Conservation (phyloP, 2,329 filamentous ascomycete species). For the Pseudocercospora crystallina region DNA sequence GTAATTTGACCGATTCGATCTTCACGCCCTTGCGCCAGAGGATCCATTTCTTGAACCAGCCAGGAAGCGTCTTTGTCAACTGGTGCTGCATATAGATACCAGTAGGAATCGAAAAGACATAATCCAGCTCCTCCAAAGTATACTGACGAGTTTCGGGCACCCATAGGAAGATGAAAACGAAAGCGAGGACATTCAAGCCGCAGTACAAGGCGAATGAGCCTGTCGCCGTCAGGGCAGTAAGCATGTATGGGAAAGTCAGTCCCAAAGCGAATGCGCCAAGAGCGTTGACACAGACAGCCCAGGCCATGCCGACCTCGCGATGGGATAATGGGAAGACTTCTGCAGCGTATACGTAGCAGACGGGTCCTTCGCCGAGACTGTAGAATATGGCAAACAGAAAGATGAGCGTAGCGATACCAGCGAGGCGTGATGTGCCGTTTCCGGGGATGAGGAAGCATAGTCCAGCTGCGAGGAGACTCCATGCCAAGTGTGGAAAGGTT, state of each 20-base stretch:
- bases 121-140: constrained; percentile 48
- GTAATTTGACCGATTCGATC: neutral
- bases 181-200: constrained; percentile 57
- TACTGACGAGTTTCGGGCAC: constrained; percentile 47
- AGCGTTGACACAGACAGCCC: constrained; percentile 33
- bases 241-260: constrained; percentile 51
- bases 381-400: constrained; percentile 29
- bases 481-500: constrained; percentile 53
- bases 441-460: constrained; percentile 55
- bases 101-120: constrained; percentile 39
- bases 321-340: constrained; percentile 35
- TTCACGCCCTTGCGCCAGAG: neutral
- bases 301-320: constrained; percentile 31
- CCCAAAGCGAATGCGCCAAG: constrained; percentile 47
- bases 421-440: constrained; percentile 33
- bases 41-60: neutral
- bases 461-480: constrained; percentile 48
- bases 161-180: constrained; percentile 64
- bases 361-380: constrained; percentile 27
- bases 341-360: constrained; percentile 33
- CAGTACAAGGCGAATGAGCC: constrained; percentile 63
- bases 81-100: neutral
- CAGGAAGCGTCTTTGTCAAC: neutral
- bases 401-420: constrained; percentile 31
- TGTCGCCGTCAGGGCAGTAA: constrained; percentile 48